Evolutionary conservation across 1,139 yeast genomes (phyloP).

Genomic region (Suhomyces maxii): DNA sequence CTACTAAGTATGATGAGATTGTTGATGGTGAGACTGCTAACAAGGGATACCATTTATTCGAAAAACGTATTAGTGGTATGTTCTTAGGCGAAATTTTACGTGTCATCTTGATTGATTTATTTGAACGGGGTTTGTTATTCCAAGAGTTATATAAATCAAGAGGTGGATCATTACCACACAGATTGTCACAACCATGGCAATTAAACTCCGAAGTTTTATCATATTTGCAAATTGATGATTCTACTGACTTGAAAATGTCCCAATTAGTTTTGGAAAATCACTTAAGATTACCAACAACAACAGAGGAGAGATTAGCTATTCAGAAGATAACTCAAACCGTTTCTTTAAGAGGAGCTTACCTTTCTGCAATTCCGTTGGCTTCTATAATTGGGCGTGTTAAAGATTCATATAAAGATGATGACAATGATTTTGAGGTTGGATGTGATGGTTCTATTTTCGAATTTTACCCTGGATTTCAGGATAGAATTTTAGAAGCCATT

Average conservation of each 20-base stretch:
- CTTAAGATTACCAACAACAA: slow-evolving; percentile 64
- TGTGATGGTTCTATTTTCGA: slow-evolving; percentile 95
- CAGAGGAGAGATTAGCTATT: slow-evolving; percentile 68
- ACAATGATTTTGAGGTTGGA: slow-evolving; percentile 80
- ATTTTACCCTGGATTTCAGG: slow-evolving; percentile 84
- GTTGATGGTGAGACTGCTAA: slow-evolving; percentile 79
- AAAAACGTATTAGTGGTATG: slow-evolving; percentile 93
- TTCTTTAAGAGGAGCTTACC: slow-evolving; percentile 78
- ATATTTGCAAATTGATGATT: slow-evolving; percentile 76
- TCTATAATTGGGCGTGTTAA: slow-evolving; percentile 55
- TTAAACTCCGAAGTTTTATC: slow-evolving; percentile 83
- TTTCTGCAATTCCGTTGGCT: slow-evolving; percentile 86
- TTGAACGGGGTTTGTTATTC: slow-evolving; percentile 56
- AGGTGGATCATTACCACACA: slow-evolving; percentile 60
- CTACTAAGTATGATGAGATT: slow-evolving; percentile 67
- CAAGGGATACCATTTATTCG: slow-evolving; percentile 85
- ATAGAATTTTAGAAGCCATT: slow-evolving; percentile 73
- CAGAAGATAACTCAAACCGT: slow-evolving; percentile 75
- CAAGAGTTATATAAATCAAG: slow-evolving; percentile 49
- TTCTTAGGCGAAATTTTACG: slow-evolving; percentile 88
- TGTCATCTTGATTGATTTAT: slow-evolving; percentile 66
- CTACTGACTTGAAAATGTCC: slow-evolving; percentile 66
- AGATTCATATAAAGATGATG: slow-evolving; percentile 49
- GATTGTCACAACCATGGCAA: slow-evolving; percentile 72
- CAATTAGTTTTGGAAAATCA: slow-evolving; percentile 62